These are phyloP conservation scores for Neofusicoccum ribis DNA, from an alignment of 2,329 filamentous ascomycete genomes.

Conservation along the genomic window DNA sequence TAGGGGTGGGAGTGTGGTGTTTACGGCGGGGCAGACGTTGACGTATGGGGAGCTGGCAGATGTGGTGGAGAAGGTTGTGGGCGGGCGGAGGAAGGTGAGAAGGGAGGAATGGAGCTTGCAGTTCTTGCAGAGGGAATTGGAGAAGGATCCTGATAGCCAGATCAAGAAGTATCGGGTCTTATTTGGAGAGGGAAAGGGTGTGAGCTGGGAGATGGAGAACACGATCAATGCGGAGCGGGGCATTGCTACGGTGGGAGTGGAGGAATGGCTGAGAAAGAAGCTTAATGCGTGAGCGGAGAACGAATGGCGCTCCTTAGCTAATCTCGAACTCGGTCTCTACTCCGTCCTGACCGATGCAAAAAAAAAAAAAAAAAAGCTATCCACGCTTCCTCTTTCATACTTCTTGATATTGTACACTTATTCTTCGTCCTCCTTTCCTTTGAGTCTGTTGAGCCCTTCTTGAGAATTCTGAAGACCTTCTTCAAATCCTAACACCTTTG, in stretches of 20 bases:
- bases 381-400: no score
- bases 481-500: slow-evolving; percentile 49
- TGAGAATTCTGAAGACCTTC: slow-evolving; percentile 47
- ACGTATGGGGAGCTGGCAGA: slow-evolving; percentile 58
- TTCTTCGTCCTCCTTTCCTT: slow-evolving; percentile 12
- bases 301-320: background rate
- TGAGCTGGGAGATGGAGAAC: slow-evolving; percentile 57
- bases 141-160: slow-evolving; percentile 47
- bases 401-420: background rate
- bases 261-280: slow-evolving; percentile 37
- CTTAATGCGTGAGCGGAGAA: slow-evolving; percentile 14
- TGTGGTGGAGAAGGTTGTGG: slow-evolving; percentile 49
- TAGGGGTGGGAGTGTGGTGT: slow-evolving; percentile 50
- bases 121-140: slow-evolving; percentile 48
- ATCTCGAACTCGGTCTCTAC: background rate
- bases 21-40: slow-evolving; percentile 63
- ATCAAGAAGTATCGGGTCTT: slow-evolving; percentile 63
- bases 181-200: slow-evolving; percentile 60
- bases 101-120: slow-evolving; percentile 54
- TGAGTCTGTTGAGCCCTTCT: slow-evolving; percentile 41
- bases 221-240: slow-evolving; percentile 57
- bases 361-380: no score
- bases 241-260: slow-evolving; percentile 48
- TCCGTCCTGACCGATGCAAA: background rate
- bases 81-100: slow-evolving; percentile 39